These are phyloP conservation scores for Brassica cretica DNA, from an alignment of 345 rosid genomes.

Conservation along the genomic window DNA sequence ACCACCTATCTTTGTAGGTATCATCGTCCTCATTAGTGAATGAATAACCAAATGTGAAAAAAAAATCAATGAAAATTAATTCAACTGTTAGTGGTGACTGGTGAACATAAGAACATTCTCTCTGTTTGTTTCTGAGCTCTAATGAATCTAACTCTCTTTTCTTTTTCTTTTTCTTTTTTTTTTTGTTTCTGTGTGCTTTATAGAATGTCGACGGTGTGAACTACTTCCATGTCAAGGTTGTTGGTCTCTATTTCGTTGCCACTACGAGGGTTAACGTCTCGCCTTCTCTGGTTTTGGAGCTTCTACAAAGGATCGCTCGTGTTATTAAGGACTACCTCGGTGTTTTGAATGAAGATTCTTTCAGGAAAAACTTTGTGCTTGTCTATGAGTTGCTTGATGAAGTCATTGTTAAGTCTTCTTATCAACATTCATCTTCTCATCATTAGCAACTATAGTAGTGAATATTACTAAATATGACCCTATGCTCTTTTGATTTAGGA, in stretches of 20 bases:
- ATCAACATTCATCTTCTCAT: not conserved
- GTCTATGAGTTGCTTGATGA: slow-evolving; percentile 97
- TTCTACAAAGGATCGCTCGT: slow-evolving; percentile 91
- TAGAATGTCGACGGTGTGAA: slow-evolving; percentile 95
- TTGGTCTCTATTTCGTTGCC: slow-evolving; percentile 88
- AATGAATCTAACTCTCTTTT: slow-evolving; percentile 4
- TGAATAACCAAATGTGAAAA: not conserved
- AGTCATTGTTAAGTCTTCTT: slow-evolving; percentile 79
- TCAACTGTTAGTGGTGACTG: not conserved
- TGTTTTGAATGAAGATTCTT: slow-evolving; percentile 89
- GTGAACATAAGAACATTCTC: not conserved
- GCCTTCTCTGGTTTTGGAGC: slow-evolving; percentile 96
- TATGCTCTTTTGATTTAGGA: slow-evolving; percentile 54
- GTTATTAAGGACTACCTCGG: slow-evolving; percentile 98
- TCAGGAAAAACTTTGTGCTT: slow-evolving; percentile 89
- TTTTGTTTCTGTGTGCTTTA: not conserved
- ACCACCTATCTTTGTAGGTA: slow-evolving; percentile 99
- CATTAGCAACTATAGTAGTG: not conserved
- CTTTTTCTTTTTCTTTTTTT: not conserved
- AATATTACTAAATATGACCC: not conserved
- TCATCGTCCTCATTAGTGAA: slow-evolving; percentile 36
- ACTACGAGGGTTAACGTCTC: slow-evolving; percentile 90
- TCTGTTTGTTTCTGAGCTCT: slow-evolving; percentile 4
- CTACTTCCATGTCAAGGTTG: slow-evolving; percentile 97
- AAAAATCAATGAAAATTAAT: not conserved